phyloP scores from a whole-genome alignment of 148 eudicot genomes.

The Rhododendron henanense region DNA sequence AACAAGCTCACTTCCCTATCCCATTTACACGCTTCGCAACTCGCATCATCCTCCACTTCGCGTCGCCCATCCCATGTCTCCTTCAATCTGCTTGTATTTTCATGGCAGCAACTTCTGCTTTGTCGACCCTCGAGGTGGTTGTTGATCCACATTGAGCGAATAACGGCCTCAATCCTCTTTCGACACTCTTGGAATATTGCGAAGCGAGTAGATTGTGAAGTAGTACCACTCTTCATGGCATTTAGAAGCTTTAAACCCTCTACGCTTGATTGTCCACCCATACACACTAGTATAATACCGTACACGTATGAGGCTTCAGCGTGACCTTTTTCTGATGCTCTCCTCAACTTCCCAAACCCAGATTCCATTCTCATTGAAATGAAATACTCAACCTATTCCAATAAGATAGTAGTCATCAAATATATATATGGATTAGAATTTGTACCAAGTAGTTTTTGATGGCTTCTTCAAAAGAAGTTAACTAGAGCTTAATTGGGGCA shows the following conservation, averaged over 20 bases:
- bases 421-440: no score
- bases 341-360: constrained; percentile 16
- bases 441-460: no score
- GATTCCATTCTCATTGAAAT: constrained; percentile 11
- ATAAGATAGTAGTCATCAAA: no score
- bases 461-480: no score
- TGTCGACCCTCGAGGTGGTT: background rate
- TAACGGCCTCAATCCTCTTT: background rate
- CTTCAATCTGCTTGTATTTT: background rate
- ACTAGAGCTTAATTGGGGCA: no score
- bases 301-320: constrained; percentile 21
- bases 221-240: background rate
- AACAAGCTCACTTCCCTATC: background rate
- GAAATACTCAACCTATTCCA: constrained; percentile 19
- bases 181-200: constrained; percentile 9
- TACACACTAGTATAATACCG: constrained; percentile 15
- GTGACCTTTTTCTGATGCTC: constrained; percentile 20
- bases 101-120: background rate
- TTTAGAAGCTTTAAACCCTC: constrained; percentile 6
- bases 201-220: background rate
- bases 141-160: constrained; percentile 12
- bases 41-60: background rate
- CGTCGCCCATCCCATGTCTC: background rate
- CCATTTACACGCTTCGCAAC: background rate
- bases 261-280: background rate